These are phyloP conservation scores for Cladochytrium replicatum DNA, from an alignment of 192 early-diverging fungal genomes.

Conservation along the genomic window DNA sequence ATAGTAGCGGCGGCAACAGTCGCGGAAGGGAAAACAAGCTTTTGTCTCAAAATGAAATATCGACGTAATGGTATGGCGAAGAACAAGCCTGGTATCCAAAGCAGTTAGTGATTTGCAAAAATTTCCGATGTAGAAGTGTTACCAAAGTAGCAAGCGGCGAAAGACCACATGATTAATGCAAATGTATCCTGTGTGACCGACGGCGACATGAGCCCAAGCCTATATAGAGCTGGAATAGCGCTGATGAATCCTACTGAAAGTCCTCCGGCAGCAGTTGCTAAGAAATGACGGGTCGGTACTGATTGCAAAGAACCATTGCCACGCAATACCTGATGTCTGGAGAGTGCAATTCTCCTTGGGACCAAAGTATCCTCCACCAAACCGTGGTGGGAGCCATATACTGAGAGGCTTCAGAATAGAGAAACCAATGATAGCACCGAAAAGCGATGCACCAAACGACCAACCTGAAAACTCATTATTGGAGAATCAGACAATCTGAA, in stretches of 20 bases:
- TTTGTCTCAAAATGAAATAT: slow-evolving; percentile 71
- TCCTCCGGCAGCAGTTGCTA: slow-evolving; percentile 79
- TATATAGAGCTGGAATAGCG: slow-evolving; percentile 71
- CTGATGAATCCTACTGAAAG: slow-evolving; percentile 72
- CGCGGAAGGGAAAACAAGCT: slow-evolving; percentile 74
- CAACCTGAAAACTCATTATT: no score
- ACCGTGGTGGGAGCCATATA: no score
- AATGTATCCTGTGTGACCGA: slow-evolving; percentile 32
- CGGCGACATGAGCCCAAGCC: slow-evolving; percentile 44
- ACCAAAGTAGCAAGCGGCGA: slow-evolving; percentile 79
- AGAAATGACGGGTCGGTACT: no score
- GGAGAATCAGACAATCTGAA: no score
- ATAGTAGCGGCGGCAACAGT: slow-evolving; percentile 74
- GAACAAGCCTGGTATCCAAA: no score
- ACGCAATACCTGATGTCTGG: no score
- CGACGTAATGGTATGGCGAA: slow-evolving; percentile 71
- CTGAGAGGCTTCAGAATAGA: slow-evolving; percentile 65
- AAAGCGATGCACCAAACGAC: slow-evolving; percentile 24
- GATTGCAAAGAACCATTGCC: no score
- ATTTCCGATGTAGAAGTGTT: no score
- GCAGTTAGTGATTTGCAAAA: no score
- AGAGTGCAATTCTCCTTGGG: slow-evolving; percentile 82
- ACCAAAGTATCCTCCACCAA: slow-evolving; percentile 52
- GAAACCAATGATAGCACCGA: slow-evolving; percentile 41
- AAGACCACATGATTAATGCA: slow-evolving; percentile 63